Evolutionary conservation across 306 rosid genomes (phyloP), one percentile per base, ranked within the genome.

Genomic region (Urtica urens): DNA sequence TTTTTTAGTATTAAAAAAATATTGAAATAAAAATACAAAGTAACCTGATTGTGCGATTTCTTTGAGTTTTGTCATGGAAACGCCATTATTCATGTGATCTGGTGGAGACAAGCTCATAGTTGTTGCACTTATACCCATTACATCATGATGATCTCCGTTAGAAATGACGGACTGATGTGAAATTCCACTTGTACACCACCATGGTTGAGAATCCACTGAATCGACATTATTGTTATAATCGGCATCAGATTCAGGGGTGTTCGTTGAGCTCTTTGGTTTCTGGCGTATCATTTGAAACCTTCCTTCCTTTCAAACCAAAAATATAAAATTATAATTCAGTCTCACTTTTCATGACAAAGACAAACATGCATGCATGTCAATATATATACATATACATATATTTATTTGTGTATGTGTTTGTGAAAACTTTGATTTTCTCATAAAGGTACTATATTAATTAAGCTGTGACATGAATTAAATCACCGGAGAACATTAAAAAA

Each of bases 211-310:
- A 27, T 53, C 9, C 8, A 43, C 23, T 9, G 51, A 22, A n/a
- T 15, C 22, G 11, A 9, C 12, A 16, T 31, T 22, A 19, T 37
- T 31, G 2, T 30, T 41, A 21, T n/a, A n/a, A n/a, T 46, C 25
- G 3, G 23, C 33, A 56, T 49, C 53, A 15, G 70, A 43, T 30
- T 41, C 49, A 3, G 25, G 13, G 8, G 55, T 29, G 23, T 42
- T 23, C 40, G 40, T 35, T 35, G 53, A 6, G 13, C 24, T 20
- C 13, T 47, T 42, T 59, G 16, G 42, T 10, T 49, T 67, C 50
- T 41, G 55, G 20, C 37, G 59, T 68, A 68, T 68, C 53, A 37
- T 49, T 55, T 51, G 15, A 44, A 40, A 47, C 11, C 42, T 48
- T 13, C 31, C 53, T 13, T 24, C 23, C 44, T 51, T 15, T 45